Percentiles rank a stretch among this genome's conserved stretches.
Conservation (phyloP, 2,329 filamentous ascomycete species). For the Ustilaginoidea virens region DNA sequence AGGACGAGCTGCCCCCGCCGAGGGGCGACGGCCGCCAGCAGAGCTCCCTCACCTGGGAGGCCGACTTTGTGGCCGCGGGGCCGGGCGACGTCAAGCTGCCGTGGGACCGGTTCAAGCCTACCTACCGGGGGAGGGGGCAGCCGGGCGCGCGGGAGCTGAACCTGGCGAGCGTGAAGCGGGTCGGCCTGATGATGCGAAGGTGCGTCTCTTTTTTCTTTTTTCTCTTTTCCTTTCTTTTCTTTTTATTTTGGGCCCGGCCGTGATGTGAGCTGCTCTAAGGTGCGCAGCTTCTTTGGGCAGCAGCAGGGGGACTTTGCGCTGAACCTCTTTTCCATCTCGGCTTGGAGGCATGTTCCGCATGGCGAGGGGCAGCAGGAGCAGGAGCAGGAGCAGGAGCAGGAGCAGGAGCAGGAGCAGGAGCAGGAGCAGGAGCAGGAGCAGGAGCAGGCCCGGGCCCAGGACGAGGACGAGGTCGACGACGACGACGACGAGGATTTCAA, state of each 20-base stretch:
- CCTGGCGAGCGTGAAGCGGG: slow-evolving; percentile 41
- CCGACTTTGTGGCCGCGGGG: slow-evolving; percentile 36
- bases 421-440: neutral
- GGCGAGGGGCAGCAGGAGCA: neutral
- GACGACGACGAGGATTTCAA: slow-evolving; percentile 10
- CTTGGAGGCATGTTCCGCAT: slow-evolving; percentile 8
- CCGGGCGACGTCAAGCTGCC: slow-evolving; percentile 34
- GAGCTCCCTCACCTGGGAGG: slow-evolving; percentile 60
- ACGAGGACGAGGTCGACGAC: no score
- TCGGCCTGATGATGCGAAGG: slow-evolving; percentile 75
- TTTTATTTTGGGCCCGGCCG: no score
- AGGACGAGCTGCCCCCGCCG: slow-evolving; percentile 46
- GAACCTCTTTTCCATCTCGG: slow-evolving; percentile 15
- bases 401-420: neutral
- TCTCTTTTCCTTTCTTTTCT: neutral
- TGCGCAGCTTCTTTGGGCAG: slow-evolving; percentile 53
- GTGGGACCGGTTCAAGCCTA: slow-evolving; percentile 53
- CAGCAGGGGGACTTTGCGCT: slow-evolving; percentile 51
- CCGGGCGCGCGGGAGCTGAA: slow-evolving; percentile 45
- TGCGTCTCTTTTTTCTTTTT: slow-evolving; percentile 19
- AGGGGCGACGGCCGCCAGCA: slow-evolving; percentile 53
- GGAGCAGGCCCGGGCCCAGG: neutral
- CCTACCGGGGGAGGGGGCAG: slow-evolving; percentile 54
- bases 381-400: neutral
- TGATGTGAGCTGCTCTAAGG: no score